phyloP scores from a whole-genome alignment of 192 early-diverging fungal species.

The Umbelopsis vinacea region DNA sequence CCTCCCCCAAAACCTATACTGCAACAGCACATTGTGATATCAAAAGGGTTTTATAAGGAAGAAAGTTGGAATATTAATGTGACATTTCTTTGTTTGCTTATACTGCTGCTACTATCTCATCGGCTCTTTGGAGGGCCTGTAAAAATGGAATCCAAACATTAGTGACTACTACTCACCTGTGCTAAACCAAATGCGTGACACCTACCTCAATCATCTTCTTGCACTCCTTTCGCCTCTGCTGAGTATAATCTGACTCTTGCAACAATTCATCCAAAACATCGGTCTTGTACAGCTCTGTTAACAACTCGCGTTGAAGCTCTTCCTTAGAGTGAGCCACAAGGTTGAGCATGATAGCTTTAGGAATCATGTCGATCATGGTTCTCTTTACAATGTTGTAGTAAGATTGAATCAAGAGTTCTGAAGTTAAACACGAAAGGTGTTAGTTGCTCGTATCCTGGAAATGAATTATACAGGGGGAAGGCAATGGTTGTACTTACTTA shows the following conservation, averaged over 20 bases:
- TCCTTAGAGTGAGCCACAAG: constrained; percentile 90
- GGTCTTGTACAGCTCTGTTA: constrained; percentile 95
- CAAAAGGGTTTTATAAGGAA: not conserved
- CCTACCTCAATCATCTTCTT: constrained; percentile 93
- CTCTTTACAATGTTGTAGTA: constrained; percentile 99
- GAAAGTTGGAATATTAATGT: constrained; percentile 8
- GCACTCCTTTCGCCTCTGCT: constrained; percentile 91
- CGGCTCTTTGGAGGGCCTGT: constrained; percentile 56
- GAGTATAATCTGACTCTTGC: constrained; percentile 94
- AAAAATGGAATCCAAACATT: not conserved
- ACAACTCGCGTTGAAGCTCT: constrained; percentile 92
- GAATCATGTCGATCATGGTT: constrained; percentile 95
- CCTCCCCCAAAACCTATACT: too few species aligned
- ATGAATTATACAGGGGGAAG: not conserved
- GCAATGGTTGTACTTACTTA: constrained; percentile 68
- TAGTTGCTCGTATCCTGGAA: not conserved
- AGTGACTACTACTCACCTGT: not conserved
- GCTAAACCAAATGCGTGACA: not conserved
- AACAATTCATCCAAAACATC: constrained; percentile 93
- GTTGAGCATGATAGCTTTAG: constrained; percentile 99
- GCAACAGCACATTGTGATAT: too few species aligned
- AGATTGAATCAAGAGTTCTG: constrained; percentile 92
- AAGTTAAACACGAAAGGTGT: not conserved
- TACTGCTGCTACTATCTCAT: constrained; percentile 47
- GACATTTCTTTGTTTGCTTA: constrained; percentile 24